These are phyloP conservation scores for Fusarium continuum DNA, from an alignment of 2,329 filamentous ascomycete genomes.

Conservation along the genomic window DNA sequence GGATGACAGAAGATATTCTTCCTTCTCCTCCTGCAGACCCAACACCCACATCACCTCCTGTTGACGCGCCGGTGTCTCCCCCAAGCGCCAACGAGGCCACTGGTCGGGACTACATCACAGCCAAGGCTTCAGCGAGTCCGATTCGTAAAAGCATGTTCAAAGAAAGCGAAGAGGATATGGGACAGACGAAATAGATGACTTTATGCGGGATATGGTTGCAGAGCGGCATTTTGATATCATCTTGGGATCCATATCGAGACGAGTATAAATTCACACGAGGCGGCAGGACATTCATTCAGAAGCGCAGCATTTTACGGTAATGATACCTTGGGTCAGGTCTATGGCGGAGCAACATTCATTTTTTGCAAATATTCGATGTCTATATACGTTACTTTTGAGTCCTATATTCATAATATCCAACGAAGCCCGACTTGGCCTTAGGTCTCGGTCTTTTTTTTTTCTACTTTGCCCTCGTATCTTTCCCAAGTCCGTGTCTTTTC, in stretches of 20 bases:
- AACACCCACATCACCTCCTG: conserved; percentile 14
- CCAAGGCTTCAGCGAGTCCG: conserved; percentile 37
- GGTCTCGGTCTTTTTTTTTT: not conserved
- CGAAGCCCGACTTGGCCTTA: not conserved
- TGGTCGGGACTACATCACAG: conserved; percentile 44
- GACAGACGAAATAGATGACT: conserved; percentile 27
- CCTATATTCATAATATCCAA: conserved; percentile 16
- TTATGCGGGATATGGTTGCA: not conserved
- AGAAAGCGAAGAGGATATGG: conserved; percentile 55
- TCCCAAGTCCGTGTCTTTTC: not conserved
- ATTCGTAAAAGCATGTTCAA: conserved; percentile 54
- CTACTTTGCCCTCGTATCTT: not conserved
- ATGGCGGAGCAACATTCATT: conserved; percentile 24
- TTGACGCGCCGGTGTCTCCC: conserved; percentile 37
- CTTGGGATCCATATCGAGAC: not conserved
- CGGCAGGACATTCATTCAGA: conserved; percentile 31
- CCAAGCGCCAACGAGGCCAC: conserved; percentile 41
- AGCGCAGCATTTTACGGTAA: conserved; percentile 15
- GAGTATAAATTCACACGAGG: not conserved
- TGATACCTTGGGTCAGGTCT: conserved; percentile 2
- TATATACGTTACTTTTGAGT: conserved; percentile 30
- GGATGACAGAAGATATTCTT: conserved; percentile 9
- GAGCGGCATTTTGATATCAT: conserved; percentile 32
- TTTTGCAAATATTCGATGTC: conserved; percentile 14
- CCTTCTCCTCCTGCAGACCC: conserved; percentile 24